Evolutionary conservation across 352 stramenopile species (phyloP).

Genomic region (Phytophthora tentaculata): DNA sequence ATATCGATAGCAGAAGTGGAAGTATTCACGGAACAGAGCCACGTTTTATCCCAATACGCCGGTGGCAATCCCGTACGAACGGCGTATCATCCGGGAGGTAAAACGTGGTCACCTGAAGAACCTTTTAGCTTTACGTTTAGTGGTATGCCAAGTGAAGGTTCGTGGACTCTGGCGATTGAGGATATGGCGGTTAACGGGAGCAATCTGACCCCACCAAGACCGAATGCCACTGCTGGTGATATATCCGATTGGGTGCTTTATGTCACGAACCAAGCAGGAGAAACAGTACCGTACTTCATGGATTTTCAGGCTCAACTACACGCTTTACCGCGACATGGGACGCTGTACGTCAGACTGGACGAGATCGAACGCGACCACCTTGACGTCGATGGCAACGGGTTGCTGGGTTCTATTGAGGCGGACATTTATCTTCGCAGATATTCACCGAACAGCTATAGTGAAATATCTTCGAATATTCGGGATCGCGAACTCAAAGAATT

Average conservation of each 20-base stretch:
- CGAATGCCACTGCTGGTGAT: constrained; percentile 47
- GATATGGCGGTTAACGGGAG: constrained; percentile 39
- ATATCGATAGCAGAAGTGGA: constrained; percentile 81
- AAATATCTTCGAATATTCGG: constrained; percentile 43
- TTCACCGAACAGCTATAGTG: constrained; percentile 50
- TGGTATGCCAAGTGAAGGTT: constrained; percentile 52
- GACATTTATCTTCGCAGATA: constrained; percentile 58
- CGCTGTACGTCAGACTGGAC: constrained; percentile 57
- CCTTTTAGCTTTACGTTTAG: constrained; percentile 59
- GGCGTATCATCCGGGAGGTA: constrained; percentile 46
- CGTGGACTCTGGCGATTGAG: constrained; percentile 63
- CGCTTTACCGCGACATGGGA: constrained; percentile 75
- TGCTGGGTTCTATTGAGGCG: constrained; percentile 66
- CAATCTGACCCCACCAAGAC: not conserved
- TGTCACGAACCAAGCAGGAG: constrained; percentile 68
- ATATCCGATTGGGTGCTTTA: constrained; percentile 79
- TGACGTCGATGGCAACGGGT: constrained; percentile 62
- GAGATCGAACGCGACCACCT: constrained; percentile 69
- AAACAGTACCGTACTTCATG: constrained; percentile 65
- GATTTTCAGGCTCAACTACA: constrained; percentile 65
- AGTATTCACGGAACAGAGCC: constrained; percentile 61
- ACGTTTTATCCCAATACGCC: constrained; percentile 65
- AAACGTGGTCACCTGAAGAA: constrained; percentile 73
- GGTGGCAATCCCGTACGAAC: constrained; percentile 61
- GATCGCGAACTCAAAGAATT: constrained; percentile 59